Base-by-base conservation (phyloP, 306 rosid genomes). In the Amphicarpaea edgeworthii region DNA sequence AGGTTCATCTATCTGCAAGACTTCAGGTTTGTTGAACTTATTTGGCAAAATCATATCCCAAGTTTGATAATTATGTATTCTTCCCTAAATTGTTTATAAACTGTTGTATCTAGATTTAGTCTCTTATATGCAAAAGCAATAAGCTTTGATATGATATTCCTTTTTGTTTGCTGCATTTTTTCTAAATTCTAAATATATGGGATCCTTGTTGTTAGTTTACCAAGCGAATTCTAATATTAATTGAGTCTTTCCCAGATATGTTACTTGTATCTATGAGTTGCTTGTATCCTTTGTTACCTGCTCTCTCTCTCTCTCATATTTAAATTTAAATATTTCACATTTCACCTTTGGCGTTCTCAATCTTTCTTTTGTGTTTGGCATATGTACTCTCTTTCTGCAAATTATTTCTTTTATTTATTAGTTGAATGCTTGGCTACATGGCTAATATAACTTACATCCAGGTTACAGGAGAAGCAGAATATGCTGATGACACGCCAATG, bases 401-500 rank as follows among this genome's bases (percentile, higher is more conserved):
- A 53, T 50, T 26, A 32, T 75, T 28, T 54, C 71, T 41, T 73
- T 41, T 77, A 41, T 16, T 19, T 65, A 41, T 59, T 58, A 55
- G 42, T 46, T 64, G 51, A 75, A 42, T 41, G 60, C 50, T 68
- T 80, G 74, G 67, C 41, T 59, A 30, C 47, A 30, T 55, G 72
- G 68, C 69, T 78, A 32, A 78, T 63, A 66, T 55, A 54, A 81
- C 80, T 74, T 78, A 30, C 73, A 63, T 49, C 65, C 84, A 95
- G 98, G 97, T 92, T 71, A 87, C 97, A 57, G 98, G 98, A 68
- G 97, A 89, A 83, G 98, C 97, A 57, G 91, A 86, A 83, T 95
- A 95, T 83, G 86, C 89, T 15, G 98, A 89, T 77, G 98, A 95
- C 78, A 73, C 82, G 51, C 87, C 77, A 40, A 64, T 90, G 81